phyloP scores from a whole-genome alignment of 2,329 filamentous ascomycete genomes.

The Chrysoporthe austroafricana region DNA sequence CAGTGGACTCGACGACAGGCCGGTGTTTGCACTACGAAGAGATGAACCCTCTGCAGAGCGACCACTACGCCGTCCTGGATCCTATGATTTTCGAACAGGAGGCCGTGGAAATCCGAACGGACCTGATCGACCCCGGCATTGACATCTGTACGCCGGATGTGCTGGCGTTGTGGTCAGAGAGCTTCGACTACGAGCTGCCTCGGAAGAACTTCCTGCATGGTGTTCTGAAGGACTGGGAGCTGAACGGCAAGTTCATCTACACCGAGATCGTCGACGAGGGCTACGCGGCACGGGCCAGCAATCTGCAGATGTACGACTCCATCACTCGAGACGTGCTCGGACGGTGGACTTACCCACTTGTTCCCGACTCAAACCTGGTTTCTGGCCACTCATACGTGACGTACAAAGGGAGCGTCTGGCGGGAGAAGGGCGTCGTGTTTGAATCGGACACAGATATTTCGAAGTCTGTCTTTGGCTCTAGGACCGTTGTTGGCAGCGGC shows the following conservation, averaged over 20 bases:
- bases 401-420: slow-evolving; percentile 71
- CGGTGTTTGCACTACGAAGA: slow-evolving; percentile 95
- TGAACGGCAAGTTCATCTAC: slow-evolving; percentile 97
- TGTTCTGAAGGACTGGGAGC: slow-evolving; percentile 93
- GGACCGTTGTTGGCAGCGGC: slow-evolving; percentile 74
- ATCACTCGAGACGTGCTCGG: slow-evolving; percentile 85
- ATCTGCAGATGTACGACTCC: slow-evolving; percentile 86
- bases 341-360: slow-evolving; percentile 86
- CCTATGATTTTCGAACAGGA: slow-evolving; percentile 73
- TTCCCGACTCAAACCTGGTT: slow-evolving; percentile 85
- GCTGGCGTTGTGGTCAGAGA: slow-evolving; percentile 92
- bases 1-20: slow-evolving; percentile 78
- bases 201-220: slow-evolving; percentile 78
- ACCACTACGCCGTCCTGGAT: slow-evolving; percentile 73
- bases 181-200: slow-evolving; percentile 82
- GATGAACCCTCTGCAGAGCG: slow-evolving; percentile 70
- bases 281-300: slow-evolving; percentile 85
- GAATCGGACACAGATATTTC: slow-evolving; percentile 72
- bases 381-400: slow-evolving; percentile 76
- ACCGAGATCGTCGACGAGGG: slow-evolving; percentile 81
- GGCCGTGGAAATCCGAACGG: slow-evolving; percentile 82
- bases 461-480: slow-evolving; percentile 75
- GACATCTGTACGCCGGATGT: slow-evolving; percentile 98
- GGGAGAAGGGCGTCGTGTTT: slow-evolving; percentile 77
- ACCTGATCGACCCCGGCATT: slow-evolving; percentile 91